Conservation (phyloP, 768 basidiomycete species). For the Glaciozyma martinii region DNA sequence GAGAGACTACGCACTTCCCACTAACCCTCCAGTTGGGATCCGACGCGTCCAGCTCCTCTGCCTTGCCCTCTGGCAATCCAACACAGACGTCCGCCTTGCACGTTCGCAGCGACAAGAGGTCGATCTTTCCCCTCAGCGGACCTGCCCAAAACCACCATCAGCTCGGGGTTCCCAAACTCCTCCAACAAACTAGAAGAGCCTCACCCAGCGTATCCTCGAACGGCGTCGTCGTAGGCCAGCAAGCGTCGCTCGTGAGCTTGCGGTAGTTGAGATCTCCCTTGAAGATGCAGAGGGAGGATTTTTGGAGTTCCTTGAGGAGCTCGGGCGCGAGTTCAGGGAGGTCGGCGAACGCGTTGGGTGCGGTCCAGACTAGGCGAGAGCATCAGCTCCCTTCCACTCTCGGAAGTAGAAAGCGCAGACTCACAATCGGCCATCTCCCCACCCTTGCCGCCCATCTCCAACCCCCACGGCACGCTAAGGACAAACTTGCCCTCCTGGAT, state of each 20-base stretch:
- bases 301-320: slow-evolving; percentile 49
- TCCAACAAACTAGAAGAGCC: no score
- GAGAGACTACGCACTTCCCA: slow-evolving; percentile 51
- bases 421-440: slow-evolving; percentile 17
- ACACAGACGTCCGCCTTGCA: slow-evolving; percentile 93
- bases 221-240: slow-evolving; percentile 73
- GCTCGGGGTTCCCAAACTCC: no score
- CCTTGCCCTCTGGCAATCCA: slow-evolving; percentile 61
- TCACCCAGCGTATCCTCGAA: slow-evolving; percentile 55
- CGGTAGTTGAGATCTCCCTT: slow-evolving; percentile 83
- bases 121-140: slow-evolving; percentile 67
- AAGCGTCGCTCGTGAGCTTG: slow-evolving; percentile 78
- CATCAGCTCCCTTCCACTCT: neutral
- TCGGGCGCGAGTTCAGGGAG: slow-evolving; percentile 39
- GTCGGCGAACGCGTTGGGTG: slow-evolving; percentile 20
- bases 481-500: slow-evolving; percentile 61
- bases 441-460: slow-evolving; percentile 13
- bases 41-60: slow-evolving; percentile 51
- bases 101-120: slow-evolving; percentile 74
- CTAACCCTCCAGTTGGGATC: slow-evolving; percentile 67
- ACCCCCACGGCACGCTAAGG: slow-evolving; percentile 54
- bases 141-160: slow-evolving; percentile 40
- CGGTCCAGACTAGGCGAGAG: slow-evolving; percentile 26
- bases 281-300: slow-evolving; percentile 66
- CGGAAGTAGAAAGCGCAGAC: neutral